Evolutionary conservation across 2,329 filamentous ascomycete species (phyloP).

Genomic region (Pseudogymnoascus sp.): DNA sequence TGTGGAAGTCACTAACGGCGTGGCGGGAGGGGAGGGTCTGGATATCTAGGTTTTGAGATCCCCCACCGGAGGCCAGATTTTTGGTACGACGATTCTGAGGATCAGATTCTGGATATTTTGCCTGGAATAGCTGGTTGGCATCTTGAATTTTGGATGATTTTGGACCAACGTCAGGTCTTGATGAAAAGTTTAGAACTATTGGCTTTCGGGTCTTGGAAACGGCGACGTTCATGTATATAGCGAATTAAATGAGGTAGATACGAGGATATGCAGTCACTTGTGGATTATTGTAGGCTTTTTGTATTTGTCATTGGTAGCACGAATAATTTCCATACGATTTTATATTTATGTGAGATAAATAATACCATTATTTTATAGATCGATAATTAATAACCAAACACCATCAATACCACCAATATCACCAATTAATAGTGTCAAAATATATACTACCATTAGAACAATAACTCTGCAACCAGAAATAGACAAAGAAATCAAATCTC

Average conservation of each 20-base stretch:
- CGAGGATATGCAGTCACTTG: not conserved
- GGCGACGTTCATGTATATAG: not conserved
- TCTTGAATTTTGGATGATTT: not conserved
- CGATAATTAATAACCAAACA: not conserved
- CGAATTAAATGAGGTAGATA: not conserved
- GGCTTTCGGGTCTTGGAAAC: not conserved
- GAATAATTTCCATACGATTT: not conserved
- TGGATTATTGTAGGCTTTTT: not conserved
- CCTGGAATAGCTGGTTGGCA: not conserved
- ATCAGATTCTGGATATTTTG: not conserved
- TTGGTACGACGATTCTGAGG: not conserved
- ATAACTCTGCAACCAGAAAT: not conserved
- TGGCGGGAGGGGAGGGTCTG: not conserved
- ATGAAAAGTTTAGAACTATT: not conserved
- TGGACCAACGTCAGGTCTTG: not conserved
- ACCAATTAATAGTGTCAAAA: not conserved
- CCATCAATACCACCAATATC: not conserved
- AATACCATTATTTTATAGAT: not conserved
- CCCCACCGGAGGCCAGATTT: not conserved
- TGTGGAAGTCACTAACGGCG: conserved; percentile 57
- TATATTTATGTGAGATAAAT: not conserved
- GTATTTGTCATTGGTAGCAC: not conserved
- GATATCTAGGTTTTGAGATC: not conserved
- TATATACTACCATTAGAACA: not conserved
- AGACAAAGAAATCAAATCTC: not conserved